Percentiles rank a stretch among this genome's conserved stretches.
Conservation (phyloP, 495 filamentous ascomycete species). For the Aspergillus nanangensis region DNA sequence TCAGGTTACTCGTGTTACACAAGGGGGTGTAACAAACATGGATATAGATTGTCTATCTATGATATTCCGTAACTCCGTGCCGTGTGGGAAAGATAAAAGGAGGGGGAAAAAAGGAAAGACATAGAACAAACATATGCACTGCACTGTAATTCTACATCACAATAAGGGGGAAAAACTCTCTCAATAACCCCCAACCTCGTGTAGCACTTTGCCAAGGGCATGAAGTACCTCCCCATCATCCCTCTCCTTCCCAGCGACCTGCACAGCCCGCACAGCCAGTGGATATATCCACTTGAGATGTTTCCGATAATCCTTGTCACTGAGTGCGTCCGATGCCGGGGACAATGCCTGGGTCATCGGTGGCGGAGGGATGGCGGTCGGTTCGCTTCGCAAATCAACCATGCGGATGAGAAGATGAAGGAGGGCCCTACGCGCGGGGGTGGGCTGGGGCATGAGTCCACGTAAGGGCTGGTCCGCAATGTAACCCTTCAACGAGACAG, state of each 20-base stretch:
- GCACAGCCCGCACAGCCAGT: slow-evolving; percentile 65
- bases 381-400: slow-evolving; percentile 63
- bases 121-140: no score
- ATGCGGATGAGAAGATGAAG: slow-evolving; percentile 63
- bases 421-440: slow-evolving; percentile 73
- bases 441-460: slow-evolving; percentile 87
- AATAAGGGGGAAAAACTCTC: no score
- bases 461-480: slow-evolving; percentile 89
- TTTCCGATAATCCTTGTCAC: slow-evolving; percentile 43
- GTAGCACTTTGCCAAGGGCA: slow-evolving; percentile 62
- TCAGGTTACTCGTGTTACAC: no score
- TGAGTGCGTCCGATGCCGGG: slow-evolving; percentile 6
- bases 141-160: no score
- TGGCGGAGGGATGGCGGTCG: slow-evolving; percentile 64
- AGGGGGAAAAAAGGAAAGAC: not conserved
- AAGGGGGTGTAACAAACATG: no score
- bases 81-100: no score
- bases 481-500: slow-evolving; percentile 73
- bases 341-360: slow-evolving; percentile 45
- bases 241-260: slow-evolving; percentile 60
- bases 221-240: slow-evolving; percentile 54
- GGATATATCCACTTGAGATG: slow-evolving; percentile 83
- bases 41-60: no score
- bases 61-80: no score
- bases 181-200: slow-evolving; percentile 52